Evolutionary conservation across 2,329 filamentous ascomycete genomes (phyloP).

Genomic region (Eutypella sp.): DNA sequence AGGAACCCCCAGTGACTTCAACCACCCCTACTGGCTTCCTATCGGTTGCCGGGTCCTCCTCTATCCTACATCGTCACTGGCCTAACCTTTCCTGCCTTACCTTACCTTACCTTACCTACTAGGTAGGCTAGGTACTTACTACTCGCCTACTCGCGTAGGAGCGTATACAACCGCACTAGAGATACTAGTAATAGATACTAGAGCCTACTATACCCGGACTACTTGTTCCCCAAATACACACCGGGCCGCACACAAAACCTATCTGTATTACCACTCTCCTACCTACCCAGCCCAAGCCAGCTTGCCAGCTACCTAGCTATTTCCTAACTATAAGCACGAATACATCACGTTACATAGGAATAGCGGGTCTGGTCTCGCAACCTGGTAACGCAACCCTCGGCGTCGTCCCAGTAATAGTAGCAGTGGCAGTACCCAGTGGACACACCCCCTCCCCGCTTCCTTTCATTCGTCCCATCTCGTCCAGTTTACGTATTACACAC

Average conservation of each 20-base stretch:
- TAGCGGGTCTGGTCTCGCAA: not conserved
- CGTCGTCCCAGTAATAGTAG: not conserved
- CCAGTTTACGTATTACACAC: too few species aligned
- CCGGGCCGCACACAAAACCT: too few species aligned
- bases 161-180: conserved; percentile 21
- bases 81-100: not conserved
- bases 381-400: conserved; percentile 1
- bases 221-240: not conserved
- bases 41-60: not conserved
- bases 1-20: not conserved
- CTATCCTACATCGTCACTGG: not conserved
- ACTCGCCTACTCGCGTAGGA: conserved; percentile 11
- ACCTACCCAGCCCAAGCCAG: not conserved
- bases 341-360: not conserved
- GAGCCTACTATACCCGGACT: too few species aligned
- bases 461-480: conserved; percentile 7
- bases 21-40: not conserved
- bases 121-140: not conserved
- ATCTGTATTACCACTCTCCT: not conserved
- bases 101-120: not conserved
- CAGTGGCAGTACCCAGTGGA: not conserved
- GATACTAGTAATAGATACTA: conserved; percentile 2
- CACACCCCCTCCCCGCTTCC: conserved; percentile 10
- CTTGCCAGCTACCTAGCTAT: too few species aligned
- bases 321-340: too few species aligned